Evolutionary conservation across 345 rosid species (phyloP).

Genomic region (Euphorbia peplus): DNA sequence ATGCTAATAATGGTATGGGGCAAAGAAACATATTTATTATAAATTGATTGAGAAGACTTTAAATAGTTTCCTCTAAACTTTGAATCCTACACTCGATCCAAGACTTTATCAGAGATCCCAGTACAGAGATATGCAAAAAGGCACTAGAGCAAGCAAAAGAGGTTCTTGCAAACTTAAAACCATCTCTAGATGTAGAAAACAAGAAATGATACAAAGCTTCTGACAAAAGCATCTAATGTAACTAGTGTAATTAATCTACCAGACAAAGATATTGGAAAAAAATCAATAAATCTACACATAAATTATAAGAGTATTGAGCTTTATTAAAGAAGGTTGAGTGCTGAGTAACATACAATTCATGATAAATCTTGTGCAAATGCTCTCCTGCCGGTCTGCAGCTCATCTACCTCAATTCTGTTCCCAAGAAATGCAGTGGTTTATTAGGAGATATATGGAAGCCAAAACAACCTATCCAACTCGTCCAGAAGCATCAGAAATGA

Average conservation of each 20-base stretch:
- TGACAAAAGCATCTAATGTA: neutral
- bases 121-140: neutral
- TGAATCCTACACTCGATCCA: neutral
- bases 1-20: neutral
- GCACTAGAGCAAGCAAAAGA: neutral
- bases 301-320: neutral
- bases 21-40: neutral
- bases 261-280: neutral
- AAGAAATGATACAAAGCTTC: neutral
- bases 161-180: neutral
- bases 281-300: neutral
- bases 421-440: conserved; percentile 17
- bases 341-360: conserved; percentile 31
- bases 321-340: conserved; percentile 14
- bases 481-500: conserved; percentile 12
- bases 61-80: neutral
- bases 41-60: neutral
- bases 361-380: conserved; percentile 17
- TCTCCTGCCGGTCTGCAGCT: conserved; percentile 17
- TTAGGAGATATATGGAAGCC: conserved; percentile 4
- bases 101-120: neutral
- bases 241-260: neutral
- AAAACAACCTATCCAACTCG: conserved; percentile 11
- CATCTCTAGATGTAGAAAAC: neutral
- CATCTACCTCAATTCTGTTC: conserved; percentile 4